phyloP scores from a whole-genome alignment of 768 basidiomycete genomes.

The Tricholoma furcatifolium region DNA sequence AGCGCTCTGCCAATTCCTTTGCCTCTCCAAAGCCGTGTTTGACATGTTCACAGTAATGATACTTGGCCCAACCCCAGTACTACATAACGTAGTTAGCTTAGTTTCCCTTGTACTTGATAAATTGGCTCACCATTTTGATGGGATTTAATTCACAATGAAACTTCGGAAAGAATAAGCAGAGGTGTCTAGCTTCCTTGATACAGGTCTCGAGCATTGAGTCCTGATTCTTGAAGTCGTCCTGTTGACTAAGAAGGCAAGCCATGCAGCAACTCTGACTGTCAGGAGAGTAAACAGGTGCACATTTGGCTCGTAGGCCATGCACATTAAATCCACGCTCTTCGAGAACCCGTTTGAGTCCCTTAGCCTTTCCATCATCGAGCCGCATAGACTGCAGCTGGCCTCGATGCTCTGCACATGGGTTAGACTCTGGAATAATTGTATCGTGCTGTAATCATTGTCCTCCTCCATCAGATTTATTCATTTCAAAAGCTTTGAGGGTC shows the following conservation, averaged over 20 bases:
- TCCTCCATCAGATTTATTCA: slow-evolving; percentile 29
- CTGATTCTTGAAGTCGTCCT: no score
- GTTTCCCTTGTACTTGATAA: not conserved
- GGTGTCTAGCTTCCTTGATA: not conserved
- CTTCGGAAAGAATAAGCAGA: not conserved
- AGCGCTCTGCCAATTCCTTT: slow-evolving; percentile 2
- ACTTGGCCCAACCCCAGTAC: slow-evolving; percentile 4
- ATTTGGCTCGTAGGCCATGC: slow-evolving; percentile 29
- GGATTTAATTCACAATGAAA: not conserved
- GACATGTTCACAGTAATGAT: not conserved
- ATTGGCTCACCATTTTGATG: not conserved
- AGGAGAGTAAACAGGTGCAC: slow-evolving; percentile 32
- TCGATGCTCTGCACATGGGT: slow-evolving; percentile 20
- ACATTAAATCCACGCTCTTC: slow-evolving; percentile 40
- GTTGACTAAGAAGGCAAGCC: slow-evolving; percentile 36
- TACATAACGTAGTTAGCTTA: not conserved
- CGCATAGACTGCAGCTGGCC: slow-evolving; percentile 37
- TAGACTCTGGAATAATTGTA: slow-evolving; percentile 27
- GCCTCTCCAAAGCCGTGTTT: not conserved
- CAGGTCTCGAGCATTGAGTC: slow-evolving; percentile 29
- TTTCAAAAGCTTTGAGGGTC: slow-evolving; percentile 30
- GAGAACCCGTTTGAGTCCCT: slow-evolving; percentile 35
- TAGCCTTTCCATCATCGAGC: slow-evolving; percentile 25
- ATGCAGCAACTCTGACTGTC: slow-evolving; percentile 36
- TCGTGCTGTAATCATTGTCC: slow-evolving; percentile 24